These are phyloP conservation scores for Kwoniella dejecticola DNA, from an alignment of 768 basidiomycete genomes.

Conservation along the genomic window DNA sequence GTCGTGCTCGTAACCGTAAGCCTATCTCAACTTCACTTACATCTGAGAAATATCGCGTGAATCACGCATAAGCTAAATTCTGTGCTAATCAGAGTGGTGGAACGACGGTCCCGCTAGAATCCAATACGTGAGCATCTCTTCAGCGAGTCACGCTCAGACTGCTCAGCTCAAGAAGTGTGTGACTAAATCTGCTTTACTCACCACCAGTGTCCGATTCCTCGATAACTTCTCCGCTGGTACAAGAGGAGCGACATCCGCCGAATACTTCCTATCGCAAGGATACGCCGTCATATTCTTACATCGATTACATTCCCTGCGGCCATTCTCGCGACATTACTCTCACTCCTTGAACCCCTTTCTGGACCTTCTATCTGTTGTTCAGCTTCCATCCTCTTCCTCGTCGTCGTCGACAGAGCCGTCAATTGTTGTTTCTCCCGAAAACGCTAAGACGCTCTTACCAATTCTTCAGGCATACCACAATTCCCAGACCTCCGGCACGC, in stretches of 20 bases:
- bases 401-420: conserved; percentile 47
- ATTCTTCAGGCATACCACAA: conserved; percentile 78
- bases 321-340: conserved; percentile 96
- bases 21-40: neutral
- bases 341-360: conserved; percentile 98
- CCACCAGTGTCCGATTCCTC: conserved; percentile 84
- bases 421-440: conserved; percentile 69
- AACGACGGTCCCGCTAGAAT: conserved; percentile 95
- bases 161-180: conserved; percentile 9
- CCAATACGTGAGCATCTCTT: conserved; percentile 84
- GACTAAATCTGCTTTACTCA: conserved; percentile 34
- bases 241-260: conserved; percentile 93
- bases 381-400: conserved; percentile 8
- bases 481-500: conserved; percentile 70
- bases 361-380: conserved; percentile 77
- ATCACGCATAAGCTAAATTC: too few species aligned
- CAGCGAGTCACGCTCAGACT: neutral
- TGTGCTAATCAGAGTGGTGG: conserved; percentile 82
- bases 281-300: conserved; percentile 99
- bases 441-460: conserved; percentile 67
- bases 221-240: conserved; percentile 99
- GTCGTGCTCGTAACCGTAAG: conserved; percentile 94
- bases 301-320: conserved; percentile 93
- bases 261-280: conserved; percentile 84
- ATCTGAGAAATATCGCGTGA: too few species aligned